These are phyloP conservation scores for Penicillium taxi DNA, from an alignment of 495 filamentous ascomycete genomes.

Conservation along the genomic window DNA sequence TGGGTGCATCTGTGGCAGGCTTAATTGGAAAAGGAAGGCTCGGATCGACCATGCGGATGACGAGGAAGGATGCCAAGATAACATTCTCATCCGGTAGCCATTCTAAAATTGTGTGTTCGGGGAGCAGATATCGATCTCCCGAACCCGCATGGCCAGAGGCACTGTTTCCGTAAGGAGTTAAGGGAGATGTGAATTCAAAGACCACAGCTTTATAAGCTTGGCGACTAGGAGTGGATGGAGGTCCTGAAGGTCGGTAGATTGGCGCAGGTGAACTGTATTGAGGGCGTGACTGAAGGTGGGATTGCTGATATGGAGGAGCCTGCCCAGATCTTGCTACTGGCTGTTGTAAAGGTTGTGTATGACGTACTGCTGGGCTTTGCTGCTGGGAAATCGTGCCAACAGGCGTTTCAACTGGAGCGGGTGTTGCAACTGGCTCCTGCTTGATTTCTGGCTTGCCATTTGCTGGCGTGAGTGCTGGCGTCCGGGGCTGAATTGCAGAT, in stretches of 20 bases:
- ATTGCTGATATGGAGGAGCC: conserved; percentile 26
- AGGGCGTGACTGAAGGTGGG: conserved; percentile 33
- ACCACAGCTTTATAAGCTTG: conserved; percentile 64
- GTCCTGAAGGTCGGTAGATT: conserved; percentile 28
- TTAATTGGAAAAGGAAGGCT: conserved; percentile 36
- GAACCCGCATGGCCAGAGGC: conserved; percentile 56
- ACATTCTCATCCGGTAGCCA: conserved; percentile 43
- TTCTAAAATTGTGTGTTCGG: conserved; percentile 78
- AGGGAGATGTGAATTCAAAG: conserved; percentile 65
- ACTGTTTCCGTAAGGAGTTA: conserved; percentile 41
- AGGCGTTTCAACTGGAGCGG: conserved; percentile 8
- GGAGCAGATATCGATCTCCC: conserved; percentile 85
- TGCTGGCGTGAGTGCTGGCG: conserved; percentile 14
- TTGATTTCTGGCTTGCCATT: conserved; percentile 21
- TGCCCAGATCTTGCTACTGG: conserved; percentile 22
- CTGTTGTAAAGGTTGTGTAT: conserved; percentile 16
- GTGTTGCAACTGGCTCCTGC: conserved; percentile 25
- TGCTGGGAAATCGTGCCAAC: too few species aligned
- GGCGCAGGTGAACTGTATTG: conserved; percentile 28
- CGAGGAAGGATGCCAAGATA: conserved; percentile 45
- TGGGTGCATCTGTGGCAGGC: conserved; percentile 17
- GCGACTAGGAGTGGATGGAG: conserved; percentile 26
- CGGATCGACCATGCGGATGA: conserved; percentile 42
- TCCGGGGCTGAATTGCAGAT: conserved; percentile 12
- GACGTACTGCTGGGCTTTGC: conserved; percentile 16